Conservation (phyloP, 2,329 filamentous ascomycete genomes). For the Xylariaceae sp. region DNA sequence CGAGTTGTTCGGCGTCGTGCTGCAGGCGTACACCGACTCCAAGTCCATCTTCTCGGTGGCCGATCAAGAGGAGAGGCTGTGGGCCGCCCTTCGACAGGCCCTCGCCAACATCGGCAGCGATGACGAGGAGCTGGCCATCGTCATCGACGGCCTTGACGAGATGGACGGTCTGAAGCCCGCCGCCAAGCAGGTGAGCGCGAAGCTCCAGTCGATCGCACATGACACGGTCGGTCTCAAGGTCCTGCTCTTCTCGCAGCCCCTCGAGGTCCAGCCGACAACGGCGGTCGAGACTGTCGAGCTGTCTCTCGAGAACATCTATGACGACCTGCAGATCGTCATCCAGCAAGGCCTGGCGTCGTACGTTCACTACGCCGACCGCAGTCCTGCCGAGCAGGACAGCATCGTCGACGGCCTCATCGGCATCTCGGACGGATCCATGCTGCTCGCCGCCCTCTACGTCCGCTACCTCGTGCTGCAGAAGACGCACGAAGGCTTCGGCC, state of each 20-base stretch:
- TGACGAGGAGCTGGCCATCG: constrained; percentile 12
- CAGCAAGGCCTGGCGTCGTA: constrained; percentile 8
- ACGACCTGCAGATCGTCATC: constrained; percentile 14
- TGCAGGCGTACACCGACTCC: constrained; percentile 10
- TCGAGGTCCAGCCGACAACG: constrained; percentile 2
- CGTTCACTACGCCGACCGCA: constrained; percentile 4
- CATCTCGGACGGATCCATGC: constrained; percentile 9
- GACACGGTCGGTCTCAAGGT: constrained; percentile 8
- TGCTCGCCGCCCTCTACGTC: constrained; percentile 9
- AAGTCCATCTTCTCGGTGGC: constrained; percentile 5
- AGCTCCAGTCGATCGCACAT: constrained; percentile 10
- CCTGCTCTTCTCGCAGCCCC: constrained; percentile 12
- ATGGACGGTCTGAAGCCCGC: constrained; percentile 15
- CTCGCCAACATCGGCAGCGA: constrained; percentile 10
- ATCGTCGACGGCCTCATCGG: constrained; percentile 11
- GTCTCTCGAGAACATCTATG: constrained; percentile 10
- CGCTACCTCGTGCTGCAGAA: constrained; percentile 11
- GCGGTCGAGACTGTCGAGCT: constrained; percentile 11
- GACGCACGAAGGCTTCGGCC: constrained; percentile 6
- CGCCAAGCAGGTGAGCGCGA: constrained; percentile 11
- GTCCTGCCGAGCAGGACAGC: constrained; percentile 5
- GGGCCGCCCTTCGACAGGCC: constrained; percentile 12
- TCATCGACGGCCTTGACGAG: constrained; percentile 15
- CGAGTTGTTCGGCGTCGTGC: constrained; percentile 11
- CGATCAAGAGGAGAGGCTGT: constrained; percentile 11